Evolutionary conservation across 2,329 filamentous ascomycete species (phyloP).

Genomic region (Bisporella sp.): DNA sequence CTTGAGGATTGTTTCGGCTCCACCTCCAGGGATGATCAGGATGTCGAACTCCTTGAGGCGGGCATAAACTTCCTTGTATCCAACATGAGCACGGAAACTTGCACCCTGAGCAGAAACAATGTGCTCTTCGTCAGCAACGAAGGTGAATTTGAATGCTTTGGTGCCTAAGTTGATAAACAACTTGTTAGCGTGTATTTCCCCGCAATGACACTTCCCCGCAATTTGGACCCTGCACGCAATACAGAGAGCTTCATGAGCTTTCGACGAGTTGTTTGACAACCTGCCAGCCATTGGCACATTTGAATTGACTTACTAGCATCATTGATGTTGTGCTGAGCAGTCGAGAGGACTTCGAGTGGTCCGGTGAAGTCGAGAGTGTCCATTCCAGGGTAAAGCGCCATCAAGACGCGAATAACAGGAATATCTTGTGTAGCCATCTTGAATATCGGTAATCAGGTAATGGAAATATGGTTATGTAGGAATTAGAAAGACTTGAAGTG

Average conservation of each 20-base stretch:
- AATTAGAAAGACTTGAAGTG: too few relatives aligned
- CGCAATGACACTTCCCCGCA: not conserved
- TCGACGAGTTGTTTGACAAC: too few relatives aligned
- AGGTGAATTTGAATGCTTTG: constrained; percentile 21
- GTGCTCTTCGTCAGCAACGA: constrained; percentile 40
- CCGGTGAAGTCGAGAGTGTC: constrained; percentile 50
- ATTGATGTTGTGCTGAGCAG: constrained; percentile 45
- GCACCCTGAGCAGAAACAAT: constrained; percentile 55
- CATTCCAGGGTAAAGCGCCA: constrained; percentile 46
- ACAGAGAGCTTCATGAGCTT: not conserved
- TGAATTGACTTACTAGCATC: constrained; percentile 37
- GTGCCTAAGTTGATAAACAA: constrained; percentile 15
- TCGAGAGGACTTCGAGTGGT: constrained; percentile 49
- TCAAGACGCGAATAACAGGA: constrained; percentile 49
- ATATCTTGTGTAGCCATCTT: constrained; percentile 26
- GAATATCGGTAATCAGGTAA: constrained; percentile 12
- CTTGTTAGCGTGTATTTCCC: not conserved
- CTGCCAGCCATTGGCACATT: not conserved
- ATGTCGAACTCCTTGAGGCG: constrained; percentile 57
- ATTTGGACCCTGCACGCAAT: not conserved
- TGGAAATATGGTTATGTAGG: too few relatives aligned
- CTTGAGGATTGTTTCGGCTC: constrained; percentile 54
- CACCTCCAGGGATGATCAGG: constrained; percentile 69
- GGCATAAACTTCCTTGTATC: constrained; percentile 72
- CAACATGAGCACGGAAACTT: constrained; percentile 66